These are phyloP conservation scores for Cyclanthera cordifolia DNA, from an alignment of 306 rosid species.

Conservation along the genomic window DNA sequence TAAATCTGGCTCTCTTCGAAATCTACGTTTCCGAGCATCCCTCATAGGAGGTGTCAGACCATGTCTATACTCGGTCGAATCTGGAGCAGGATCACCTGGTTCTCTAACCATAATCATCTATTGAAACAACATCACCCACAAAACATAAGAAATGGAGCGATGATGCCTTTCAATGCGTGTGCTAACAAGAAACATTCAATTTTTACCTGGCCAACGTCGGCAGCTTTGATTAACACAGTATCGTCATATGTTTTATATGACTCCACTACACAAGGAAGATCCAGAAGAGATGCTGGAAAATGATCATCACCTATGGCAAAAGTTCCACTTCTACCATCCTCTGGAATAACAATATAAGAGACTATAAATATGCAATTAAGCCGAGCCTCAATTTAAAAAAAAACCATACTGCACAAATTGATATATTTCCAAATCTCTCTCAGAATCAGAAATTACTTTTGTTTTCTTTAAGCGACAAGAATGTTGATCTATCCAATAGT, in stretches of 20 bases:
- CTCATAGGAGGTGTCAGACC: constrained; percentile 97
- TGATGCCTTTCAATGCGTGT: neutral
- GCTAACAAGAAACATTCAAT: neutral
- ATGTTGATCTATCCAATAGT: neutral
- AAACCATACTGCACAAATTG: neutral
- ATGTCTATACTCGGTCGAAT: constrained; percentile 62
- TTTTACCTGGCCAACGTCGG: constrained; percentile 54
- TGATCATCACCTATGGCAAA: constrained; percentile 49
- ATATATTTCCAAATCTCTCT: neutral
- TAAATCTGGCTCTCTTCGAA: constrained; percentile 88
- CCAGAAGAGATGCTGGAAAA: constrained; percentile 74
- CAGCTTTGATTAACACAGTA: constrained; percentile 61
- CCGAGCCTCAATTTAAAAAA: neutral
- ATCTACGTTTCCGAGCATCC: constrained; percentile 89
- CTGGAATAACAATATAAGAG: constrained; percentile 21
- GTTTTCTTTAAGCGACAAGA: neutral
- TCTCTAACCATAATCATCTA: constrained; percentile 71
- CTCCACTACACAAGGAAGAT: constrained; percentile 70
- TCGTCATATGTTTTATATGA: constrained; percentile 82
- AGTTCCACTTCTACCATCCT: constrained; percentile 52
- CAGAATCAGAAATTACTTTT: neutral
- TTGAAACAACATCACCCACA: constrained; percentile 8
- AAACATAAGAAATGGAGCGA: neutral
- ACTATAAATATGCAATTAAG: neutral
- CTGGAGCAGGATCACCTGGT: constrained; percentile 45